Percentiles rank a stretch among this genome's conserved stretches.
phyloP scores from a whole-genome alignment of 106 monocot species.

The Chionographis japonica region DNA sequence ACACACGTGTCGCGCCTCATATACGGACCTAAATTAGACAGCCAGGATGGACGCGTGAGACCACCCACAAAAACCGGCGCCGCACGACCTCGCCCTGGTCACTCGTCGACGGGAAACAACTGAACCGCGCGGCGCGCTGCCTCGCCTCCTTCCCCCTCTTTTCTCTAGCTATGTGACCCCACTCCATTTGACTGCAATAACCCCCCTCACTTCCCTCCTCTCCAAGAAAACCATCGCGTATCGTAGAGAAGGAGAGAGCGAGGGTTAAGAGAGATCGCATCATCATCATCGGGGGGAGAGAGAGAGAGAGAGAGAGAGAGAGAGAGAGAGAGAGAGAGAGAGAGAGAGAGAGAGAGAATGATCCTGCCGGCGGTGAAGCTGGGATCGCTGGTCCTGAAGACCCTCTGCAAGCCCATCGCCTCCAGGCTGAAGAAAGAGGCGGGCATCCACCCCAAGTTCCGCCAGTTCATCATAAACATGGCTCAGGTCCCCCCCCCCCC shows the following conservation, averaged over 20 bases:
- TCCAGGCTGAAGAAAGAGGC: slow-evolving; percentile 55
- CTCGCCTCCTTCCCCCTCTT: no score
- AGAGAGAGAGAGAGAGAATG: slow-evolving; percentile 15
- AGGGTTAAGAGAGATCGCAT: background rate
- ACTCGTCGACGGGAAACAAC: no score
- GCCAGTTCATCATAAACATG: slow-evolving; percentile 49
- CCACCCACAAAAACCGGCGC: no score
- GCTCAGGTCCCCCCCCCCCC: slow-evolving; percentile 47
- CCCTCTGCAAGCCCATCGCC: slow-evolving; percentile 55
- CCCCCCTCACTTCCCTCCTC: no score
- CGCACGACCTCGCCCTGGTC: no score
- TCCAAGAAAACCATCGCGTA: no score
- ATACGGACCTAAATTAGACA: no score
- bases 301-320: background rate
- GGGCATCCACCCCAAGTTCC: slow-evolving; percentile 58
- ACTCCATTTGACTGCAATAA: no score
- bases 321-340: background rate
- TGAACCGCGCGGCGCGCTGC: no score
- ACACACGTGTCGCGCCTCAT: no score
- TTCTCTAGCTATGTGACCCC: no score
- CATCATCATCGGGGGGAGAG: background rate
- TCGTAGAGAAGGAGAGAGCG: background rate
- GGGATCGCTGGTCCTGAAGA: slow-evolving; percentile 52
- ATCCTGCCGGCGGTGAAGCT: slow-evolving; percentile 66
- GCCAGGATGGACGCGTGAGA: no score